These are phyloP conservation scores for Trichomonas tenax DNA, from an alignment of 208 protist genomes.

Conservation along the genomic window DNA sequence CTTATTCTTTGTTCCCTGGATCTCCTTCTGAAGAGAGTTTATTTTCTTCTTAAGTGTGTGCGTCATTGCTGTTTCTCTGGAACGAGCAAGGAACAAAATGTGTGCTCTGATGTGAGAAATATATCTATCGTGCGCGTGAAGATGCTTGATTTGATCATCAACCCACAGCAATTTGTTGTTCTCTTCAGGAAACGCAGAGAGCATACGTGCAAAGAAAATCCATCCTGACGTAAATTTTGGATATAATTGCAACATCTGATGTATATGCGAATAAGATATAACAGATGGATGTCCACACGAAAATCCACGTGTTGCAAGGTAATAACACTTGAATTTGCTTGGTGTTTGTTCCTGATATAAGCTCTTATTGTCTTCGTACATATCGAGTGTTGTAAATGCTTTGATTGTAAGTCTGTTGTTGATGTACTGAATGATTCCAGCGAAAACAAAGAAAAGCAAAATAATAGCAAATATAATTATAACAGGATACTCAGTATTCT, in stretches of 20 bases:
- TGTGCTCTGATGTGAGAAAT: not conserved
- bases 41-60: not conserved
- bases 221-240: not conserved
- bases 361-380: not conserved
- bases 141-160: not conserved
- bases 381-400: not conserved
- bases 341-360: not conserved
- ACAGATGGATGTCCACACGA: not conserved
- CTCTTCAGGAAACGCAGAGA: not conserved
- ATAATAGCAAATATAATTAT: not conserved
- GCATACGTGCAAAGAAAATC: not conserved
- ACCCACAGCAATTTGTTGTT: not conserved
- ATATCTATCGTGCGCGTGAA: not conserved
- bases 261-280: not conserved
- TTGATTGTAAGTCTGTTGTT: not conserved
- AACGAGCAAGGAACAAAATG: not conserved
- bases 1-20: not conserved
- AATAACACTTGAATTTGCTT: not conserved
- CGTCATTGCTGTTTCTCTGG: not conserved
- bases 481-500: not conserved
- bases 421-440: not conserved
- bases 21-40: not conserved
- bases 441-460: not conserved
- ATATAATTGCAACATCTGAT: not conserved
- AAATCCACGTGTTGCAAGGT: not conserved